Base-by-base conservation (phyloP, 1,284 basidiomycete species). In the Omphalotus olearius region DNA sequence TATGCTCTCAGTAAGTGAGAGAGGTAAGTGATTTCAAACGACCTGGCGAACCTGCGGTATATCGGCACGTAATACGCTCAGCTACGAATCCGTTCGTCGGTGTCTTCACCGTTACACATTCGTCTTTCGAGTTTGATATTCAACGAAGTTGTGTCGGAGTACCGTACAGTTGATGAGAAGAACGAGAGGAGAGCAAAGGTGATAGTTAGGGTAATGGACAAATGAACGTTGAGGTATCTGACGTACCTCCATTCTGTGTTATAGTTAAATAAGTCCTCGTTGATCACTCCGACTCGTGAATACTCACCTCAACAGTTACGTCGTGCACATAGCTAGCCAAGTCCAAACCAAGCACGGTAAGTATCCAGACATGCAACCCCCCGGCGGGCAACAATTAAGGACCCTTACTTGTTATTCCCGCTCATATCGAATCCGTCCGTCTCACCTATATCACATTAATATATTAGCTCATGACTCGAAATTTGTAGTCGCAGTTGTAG, bases 71-170 rank as follows among this genome's bases (percentile, higher is more conserved):
- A 18, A 62, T 60, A 6, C 49, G 30, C 33, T 59, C 57, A 11
- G 54, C 60, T 18, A 57, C 45, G 40, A 62, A 60, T 3, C 60
- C 60, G 35, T 62, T 60, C 6, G 60, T 62, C 6, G 60, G 60
- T 2, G 59, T 59, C 40, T 62, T 62, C 37, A 62, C 60, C 2
- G 59, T 62, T 16, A 62, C 60, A 33, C 57, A 59, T 43, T 59
- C 23, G 17, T 49, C 45, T 37, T 13, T 38, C 28, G 30, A 36
- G 16, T 2, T 41, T 13, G 3, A 41, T 13, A 3, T 41, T 17
- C 39, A 10, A 41, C 2, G 28, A 11, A 28, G 16, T 17, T 20
- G 18, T 26, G 3, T 28, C 20, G 20, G n/a, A n/a, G n/a, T n/a
- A n/a, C n/a, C n/a, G n/a, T n/a, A n/a, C 17, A n/a, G 44, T n/a